Evolutionary conservation across 2,329 filamentous ascomycete species (phyloP), one percentile per base, ranked within the genome.

Genomic region (Aspergillus amoenus): DNA sequence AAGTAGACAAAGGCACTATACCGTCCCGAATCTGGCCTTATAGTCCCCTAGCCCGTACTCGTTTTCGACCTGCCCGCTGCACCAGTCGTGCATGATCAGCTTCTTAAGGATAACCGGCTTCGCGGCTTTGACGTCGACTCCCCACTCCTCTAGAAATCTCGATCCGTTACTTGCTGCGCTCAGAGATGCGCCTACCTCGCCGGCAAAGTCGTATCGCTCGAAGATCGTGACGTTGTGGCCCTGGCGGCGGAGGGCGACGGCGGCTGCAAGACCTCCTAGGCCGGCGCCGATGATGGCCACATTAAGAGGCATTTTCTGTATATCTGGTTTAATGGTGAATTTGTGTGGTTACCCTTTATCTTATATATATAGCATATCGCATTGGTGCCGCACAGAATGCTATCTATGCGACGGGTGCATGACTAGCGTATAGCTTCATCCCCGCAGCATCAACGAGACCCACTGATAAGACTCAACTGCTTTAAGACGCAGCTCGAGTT

Each of bases 81-180:
- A 44, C 65, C 67, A 70, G n/a, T 70, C 64, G 47, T 68, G 70
- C 61, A 67, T 66, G 12, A 72, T 70, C 13, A 71, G 56, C n/a
- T 67, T 66, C 48, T 65, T 63, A 8, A 72, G 55, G 24, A 70
- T 60, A 2, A 71, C 67, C 58, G 65, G 65, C 30, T 65, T 62
- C 3, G 60, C 65, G 17, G 46, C 56, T 12, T 54, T 50, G 4
- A 68, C 54, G 43, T 68, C 63, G 2, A 68, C 64, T 0, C 62
- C 64, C 66, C 66, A 68, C 50, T 66, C 43, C 24, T 63, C 59
- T 1, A 68, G 52, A 17, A 63, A 66, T 1, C 57, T 55, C 1
- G 62, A 61, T 18, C 66, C 66, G 43, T 67, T 68, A 1, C 64
- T 60, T 0, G 64, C 62, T 0, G 61, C 60, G 52, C 64, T 67